Base-by-base conservation (phyloP, 306 rosid genomes). In the Gillenia trifoliata region DNA sequence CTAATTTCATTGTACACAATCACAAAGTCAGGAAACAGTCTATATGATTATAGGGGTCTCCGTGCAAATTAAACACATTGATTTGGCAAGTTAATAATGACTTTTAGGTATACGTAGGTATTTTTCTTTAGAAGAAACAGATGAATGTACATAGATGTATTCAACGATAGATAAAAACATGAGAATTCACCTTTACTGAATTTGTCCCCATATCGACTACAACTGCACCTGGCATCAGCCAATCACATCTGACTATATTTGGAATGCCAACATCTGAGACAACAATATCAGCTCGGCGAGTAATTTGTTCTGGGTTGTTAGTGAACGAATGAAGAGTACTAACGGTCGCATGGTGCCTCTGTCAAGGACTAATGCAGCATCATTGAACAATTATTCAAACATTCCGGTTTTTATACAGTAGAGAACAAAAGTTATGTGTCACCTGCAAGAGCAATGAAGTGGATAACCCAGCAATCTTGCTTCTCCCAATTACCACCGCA, bases 291-390 rank as follows among this genome's bases (percentile, higher is more conserved):
- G 89, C 89, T 70, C 56, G 75, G 70, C 84, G 84, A 47, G 87
- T 85, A 66, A 87, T 67, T 54, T 63, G 65, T 43, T 85, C 83
- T 12, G 89, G 89, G 30, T 64, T 81, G 66, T 66, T 79, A 7
- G 91, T 80, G 66, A 76, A 83, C 2, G 87, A 78, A 68, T 85
- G 91, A 17, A 83, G 72, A 62, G 73, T 29, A 70, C 78, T 80
- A 65, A 85, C 91, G 3, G 89, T 87, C 10, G 87, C 86, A 1
- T 85, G 85, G 78, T 87, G 84, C 83, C 87, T 83, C 89, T 83
- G 81, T 72, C 31, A 65, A 71, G 75, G 31, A 71, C 33, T 57
- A 54, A 71, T 22, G 33, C 10, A 34, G 59, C 36, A 56, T 57
- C 34, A 55, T 54, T 34, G 66, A 40, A 56, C 25, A 71, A 31